Evolutionary conservation across 139 green algal species (phyloP).

Genomic region (Chlamydomonas schloesseri): DNA sequence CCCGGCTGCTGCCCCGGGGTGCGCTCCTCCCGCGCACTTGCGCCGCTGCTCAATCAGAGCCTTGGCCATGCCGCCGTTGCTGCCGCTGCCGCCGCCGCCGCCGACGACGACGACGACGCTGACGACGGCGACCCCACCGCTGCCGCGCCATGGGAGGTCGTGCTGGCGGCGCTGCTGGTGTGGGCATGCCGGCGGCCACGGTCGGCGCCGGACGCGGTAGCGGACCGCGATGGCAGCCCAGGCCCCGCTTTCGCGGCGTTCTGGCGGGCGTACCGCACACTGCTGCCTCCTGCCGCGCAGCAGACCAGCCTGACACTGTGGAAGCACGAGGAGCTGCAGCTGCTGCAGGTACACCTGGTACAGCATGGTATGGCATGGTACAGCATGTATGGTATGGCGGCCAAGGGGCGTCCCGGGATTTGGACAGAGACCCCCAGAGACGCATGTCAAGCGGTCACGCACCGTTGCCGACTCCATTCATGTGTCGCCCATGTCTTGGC

Average conservation of each 20-base stretch:
- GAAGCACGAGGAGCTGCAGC: not conserved
- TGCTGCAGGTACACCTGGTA: slow-evolving; percentile 19
- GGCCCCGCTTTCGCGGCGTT: not conserved
- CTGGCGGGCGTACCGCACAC: slow-evolving; percentile 37
- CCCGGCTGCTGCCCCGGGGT: slow-evolving; percentile 20
- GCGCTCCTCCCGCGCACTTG: not conserved
- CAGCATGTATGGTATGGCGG: too few relatives aligned
- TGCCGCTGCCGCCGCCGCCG: too few relatives aligned
- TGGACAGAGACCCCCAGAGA: too few relatives aligned
- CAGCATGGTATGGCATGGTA: not conserved
- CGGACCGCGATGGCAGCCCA: not conserved
- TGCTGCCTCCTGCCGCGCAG: slow-evolving; percentile 7
- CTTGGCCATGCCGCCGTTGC: too few relatives aligned
- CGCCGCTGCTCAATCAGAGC: not conserved
- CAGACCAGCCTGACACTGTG: slow-evolving; percentile 28
- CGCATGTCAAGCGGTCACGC: too few relatives aligned
- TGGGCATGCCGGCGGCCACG: slow-evolving; percentile 1
- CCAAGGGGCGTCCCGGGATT: too few relatives aligned
- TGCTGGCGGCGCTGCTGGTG: slow-evolving; percentile 43
- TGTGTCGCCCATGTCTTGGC: too few relatives aligned
- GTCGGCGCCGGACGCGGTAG: not conserved
- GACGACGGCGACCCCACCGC: too few relatives aligned
- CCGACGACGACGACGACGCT: too few relatives aligned
- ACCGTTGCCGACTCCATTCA: too few relatives aligned
- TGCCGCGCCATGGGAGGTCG: slow-evolving; percentile 15